Evolutionary conservation across 2,329 filamentous ascomycete species (phyloP).

Genomic region (Aspergillus fumigatiaffinis): DNA sequence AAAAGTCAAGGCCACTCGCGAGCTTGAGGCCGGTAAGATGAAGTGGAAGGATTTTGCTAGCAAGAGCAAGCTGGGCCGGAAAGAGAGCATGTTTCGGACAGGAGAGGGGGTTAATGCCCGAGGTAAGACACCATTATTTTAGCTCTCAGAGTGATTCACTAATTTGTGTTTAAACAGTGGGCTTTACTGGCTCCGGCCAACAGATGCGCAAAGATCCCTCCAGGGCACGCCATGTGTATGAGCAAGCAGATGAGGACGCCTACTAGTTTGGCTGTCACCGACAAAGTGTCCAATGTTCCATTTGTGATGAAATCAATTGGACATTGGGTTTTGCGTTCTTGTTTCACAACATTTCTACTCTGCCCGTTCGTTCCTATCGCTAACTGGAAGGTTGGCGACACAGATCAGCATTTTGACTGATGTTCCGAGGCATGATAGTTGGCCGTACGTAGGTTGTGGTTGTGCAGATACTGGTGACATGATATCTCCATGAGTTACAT

Average conservation of each 20-base stretch:
- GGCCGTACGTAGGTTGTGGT: conserved; percentile 15
- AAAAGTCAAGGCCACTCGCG: conserved; percentile 82
- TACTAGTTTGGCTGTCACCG: conserved; percentile 25
- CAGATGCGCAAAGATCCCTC: conserved; percentile 90
- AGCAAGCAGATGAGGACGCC: conserved; percentile 67
- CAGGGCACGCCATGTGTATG: conserved; percentile 79
- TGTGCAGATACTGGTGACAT: conserved; percentile 9
- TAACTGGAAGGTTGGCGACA: conserved; percentile 24
- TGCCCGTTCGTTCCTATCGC: conserved; percentile 20
- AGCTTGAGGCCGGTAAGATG: conserved; percentile 82
- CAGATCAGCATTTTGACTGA: conserved; percentile 20
- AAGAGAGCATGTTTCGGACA: conserved; percentile 96
- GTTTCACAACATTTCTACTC: conserved; percentile 10
- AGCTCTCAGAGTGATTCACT: conserved; percentile 3
- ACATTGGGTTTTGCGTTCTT: not conserved
- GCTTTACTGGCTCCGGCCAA: conserved; percentile 92
- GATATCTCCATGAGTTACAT: conserved; percentile 11
- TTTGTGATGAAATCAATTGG: not conserved
- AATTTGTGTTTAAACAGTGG: conserved; percentile 58
- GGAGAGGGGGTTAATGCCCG: conserved; percentile 79
- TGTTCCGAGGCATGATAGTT: conserved; percentile 14
- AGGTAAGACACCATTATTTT: conserved; percentile 54
- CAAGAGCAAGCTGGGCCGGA: conserved; percentile 69
- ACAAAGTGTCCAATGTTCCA: conserved; percentile 1
- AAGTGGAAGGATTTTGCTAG: conserved; percentile 93